Evolutionary conservation across 176 grass and related monocot genomes (phyloP).

Genomic region (Bothriochloa decipiens): DNA sequence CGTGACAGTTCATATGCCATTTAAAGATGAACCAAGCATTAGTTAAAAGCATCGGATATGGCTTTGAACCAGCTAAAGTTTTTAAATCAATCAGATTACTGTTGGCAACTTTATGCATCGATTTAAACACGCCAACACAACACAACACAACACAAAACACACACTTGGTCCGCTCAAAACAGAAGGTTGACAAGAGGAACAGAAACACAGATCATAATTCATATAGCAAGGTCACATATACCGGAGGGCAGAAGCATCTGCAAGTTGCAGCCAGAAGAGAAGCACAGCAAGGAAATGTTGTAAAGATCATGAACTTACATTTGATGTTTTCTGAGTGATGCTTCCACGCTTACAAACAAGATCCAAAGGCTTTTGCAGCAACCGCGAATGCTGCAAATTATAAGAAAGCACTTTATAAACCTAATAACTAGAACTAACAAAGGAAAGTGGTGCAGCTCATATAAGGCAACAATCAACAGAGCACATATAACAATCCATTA

Average conservation of each 20-base stretch:
- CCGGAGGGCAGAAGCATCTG: no score
- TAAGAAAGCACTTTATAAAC: conserved; percentile 13
- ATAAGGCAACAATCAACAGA: conserved; percentile 24
- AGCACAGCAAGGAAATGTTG: neutral
- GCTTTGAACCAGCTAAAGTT: no score
- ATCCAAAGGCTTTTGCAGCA: conserved; percentile 79
- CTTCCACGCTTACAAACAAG: conserved; percentile 80
- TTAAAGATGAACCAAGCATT: conserved; percentile 1
- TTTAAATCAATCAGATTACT: no score
- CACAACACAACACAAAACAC: no score
- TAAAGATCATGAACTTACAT: conserved; percentile 57
- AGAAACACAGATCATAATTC: no score
- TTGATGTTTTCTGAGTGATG: conserved; percentile 90
- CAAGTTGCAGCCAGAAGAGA: conserved; percentile 6
- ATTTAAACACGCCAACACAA: no score
- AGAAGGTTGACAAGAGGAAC: no score
- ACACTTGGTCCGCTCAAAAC: no score
- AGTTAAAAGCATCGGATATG: no score
- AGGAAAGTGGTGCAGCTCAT: neutral
- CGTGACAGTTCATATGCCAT: neutral
- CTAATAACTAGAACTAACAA: conserved; percentile 17
- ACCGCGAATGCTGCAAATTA: conserved; percentile 75
- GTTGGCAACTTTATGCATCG: no score
- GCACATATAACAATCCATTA: neutral
- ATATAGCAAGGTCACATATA: no score